Base-by-base conservation (phyloP, 2,329 filamentous ascomycete species). In the Berkeleyomyces basicola region DNA sequence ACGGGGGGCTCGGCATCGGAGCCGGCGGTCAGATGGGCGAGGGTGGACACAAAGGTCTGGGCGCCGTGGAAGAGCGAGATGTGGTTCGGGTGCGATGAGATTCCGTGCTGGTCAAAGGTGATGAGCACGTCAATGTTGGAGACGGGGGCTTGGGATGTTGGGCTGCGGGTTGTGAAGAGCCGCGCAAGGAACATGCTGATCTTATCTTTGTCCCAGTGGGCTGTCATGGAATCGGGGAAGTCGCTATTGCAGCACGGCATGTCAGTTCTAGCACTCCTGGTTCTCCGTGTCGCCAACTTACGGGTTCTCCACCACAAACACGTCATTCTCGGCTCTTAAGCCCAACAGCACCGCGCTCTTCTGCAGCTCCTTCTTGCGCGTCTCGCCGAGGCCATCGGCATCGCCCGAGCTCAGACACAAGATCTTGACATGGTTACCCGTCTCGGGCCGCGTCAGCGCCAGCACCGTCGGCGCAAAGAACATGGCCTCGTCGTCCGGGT, bases 401-500 rank as follows among this genome's bases (percentile, higher is more conserved):
- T 97, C 80, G 63, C 90, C 91, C 67, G 85, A 92, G 74, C 88
- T 95, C 66, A 99, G 76, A 75, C 93, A 99, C 63, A 97, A 76
- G 66, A 99, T 95, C 75, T 95, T 93, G 70, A 99, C 81, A 71
- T 95, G 90, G 74, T 99, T 97, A 3, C 88, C 87, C 23, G 86
- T 79, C 64, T 85, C 82, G 3, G 90, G 89, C 11, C 82, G 79
- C 16, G 90, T 92, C 64, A 99, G 81, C n/a, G 88, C 84, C 68
- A 95, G 79, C 11, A 97, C 79, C 0, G 90, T 88, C 0, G 93
- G 93, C 66, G 90, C 84, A 75, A 99, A 99, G 79, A 99, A 99
- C 93, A 99, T 99, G 73, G 92, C 93, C 77, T 99, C 93, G 70
- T 99, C 93, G 74, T 99, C 93, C 0, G 93, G 93, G 75, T 99